Evolutionary conservation across 192 early-diverging fungal genomes (phyloP), one percentile per base, ranked within the genome.

Genomic region (Coemansia sp.): DNA sequence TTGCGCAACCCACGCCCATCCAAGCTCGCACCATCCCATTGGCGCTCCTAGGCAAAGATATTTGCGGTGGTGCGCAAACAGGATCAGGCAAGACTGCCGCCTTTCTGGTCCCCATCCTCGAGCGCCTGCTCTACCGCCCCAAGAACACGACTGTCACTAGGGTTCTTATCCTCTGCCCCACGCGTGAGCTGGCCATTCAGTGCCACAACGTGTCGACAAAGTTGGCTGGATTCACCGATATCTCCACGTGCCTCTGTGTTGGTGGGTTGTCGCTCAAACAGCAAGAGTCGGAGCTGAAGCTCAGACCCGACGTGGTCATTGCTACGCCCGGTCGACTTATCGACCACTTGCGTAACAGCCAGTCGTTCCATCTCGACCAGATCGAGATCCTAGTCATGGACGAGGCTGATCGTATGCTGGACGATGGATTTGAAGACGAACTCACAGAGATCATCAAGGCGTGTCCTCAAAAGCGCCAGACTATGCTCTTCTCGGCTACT

Each of bases 401-500:
- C 79, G 98, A 99, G 84, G 98, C 98, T 44, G 98, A 99, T 87
- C 89, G 92, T 66, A 98, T 99, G 89, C 86, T 99, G 10, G 98
- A 99, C 78, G 96, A 98, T 76, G 98, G 98, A 31, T 99, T 99
- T 77, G 88, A 92, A 13, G 96, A 90, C 68, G 98, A 99, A 76
- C 88, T 99, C 58, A 92, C 91, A 16, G 96, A 99, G 78, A 98
- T 99, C 78, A 87, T 99, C 74, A 92, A 91, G 62, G 62, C 90
- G 49, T 93, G 92, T 49, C 98, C 98, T 3, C 88, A 89, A 65
- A 88, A 87, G 50, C 89, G 98, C 55, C 98, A 99, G 76, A 96
- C 97, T 3, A 97, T 99, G 95, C 85, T 99, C 7, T 99, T 99
- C 83, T 99, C 98, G 29, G 98, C 98, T 22, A 99, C 98, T 16